These are phyloP conservation scores for Actinomucor elegans DNA, from an alignment of 371 early-diverging fungal genomes.

Conservation along the genomic window DNA sequence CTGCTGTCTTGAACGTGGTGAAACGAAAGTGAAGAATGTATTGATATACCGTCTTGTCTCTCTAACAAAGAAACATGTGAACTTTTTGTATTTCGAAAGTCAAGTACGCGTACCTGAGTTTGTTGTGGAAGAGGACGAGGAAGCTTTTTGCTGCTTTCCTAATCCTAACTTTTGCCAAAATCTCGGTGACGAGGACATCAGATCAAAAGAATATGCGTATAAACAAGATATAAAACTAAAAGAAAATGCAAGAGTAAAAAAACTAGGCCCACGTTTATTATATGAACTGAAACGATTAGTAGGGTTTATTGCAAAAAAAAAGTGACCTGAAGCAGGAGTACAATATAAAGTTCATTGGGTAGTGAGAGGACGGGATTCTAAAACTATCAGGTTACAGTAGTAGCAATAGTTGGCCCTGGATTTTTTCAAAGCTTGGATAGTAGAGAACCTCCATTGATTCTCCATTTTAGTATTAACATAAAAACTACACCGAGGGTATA, in stretches of 20 bases:
- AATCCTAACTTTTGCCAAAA: conserved; percentile 47
- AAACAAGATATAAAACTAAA: background rate
- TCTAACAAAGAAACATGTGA: too few relatives aligned
- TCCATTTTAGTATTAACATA: conserved; percentile 25
- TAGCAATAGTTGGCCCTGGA: background rate
- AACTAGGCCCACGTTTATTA: background rate
- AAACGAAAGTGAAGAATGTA: conserved; percentile 8
- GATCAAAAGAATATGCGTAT: background rate
- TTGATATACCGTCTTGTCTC: background rate
- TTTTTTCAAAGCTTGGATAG: conserved; percentile 5
- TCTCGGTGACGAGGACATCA: conserved; percentile 23
- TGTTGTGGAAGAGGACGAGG: background rate
- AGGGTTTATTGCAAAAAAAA: background rate
- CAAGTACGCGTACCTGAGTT: conserved; percentile 8
- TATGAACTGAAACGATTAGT: too few relatives aligned
- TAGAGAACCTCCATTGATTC: background rate
- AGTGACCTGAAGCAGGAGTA: background rate
- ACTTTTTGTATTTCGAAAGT: too few relatives aligned
- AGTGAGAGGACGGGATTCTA: background rate
- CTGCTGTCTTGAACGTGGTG: background rate
- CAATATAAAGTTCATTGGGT: conserved; percentile 1
- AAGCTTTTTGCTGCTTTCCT: conserved; percentile 27
- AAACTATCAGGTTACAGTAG: too few relatives aligned
- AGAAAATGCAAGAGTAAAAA: background rate
- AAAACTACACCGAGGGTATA: conserved; percentile 22